Evolutionary conservation across 257 asterid genomes (phyloP), one percentile per base, ranked within the genome.

Genomic region (Solanum virginianum): DNA sequence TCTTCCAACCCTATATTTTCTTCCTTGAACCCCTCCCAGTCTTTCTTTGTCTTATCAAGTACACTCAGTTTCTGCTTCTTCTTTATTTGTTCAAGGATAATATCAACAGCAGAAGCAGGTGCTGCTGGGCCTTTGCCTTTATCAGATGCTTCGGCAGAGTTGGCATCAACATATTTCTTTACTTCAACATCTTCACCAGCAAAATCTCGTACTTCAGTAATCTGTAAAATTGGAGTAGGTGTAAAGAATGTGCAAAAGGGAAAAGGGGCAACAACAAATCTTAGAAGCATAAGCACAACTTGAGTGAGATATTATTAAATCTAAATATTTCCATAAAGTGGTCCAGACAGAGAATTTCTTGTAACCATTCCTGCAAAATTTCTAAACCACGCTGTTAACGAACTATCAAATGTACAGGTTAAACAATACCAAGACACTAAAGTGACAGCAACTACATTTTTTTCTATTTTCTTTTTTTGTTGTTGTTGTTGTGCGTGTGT

Each of bases 21-120:
- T 2, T 87, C 99, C 91, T 96, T 96, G 93, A 89, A 96, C 89
- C 93, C 99, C 12, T 96, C 98, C 98, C 99, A 96, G 88, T 95
- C 99, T 89, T 92, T 94, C 91, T 94, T 96, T 17, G 99, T 92
- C 94, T 96, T 96, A 70, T 96, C 99, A 32, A 96, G 97, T 39
- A 95, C 99, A 54, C 97, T 95, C 8, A 96, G 97, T 87, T 94
- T 96, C 36, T 91, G 93, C 87, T 96, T 96, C 98, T 96, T 95
- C 85, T 87, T 96, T 7, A 96, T 95, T 88, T 96, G 99, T 83
- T 96, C 99, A 82, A 96, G 93, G 85, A 95, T 89, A 32, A 94
- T 96, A 66, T 96, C 99, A 49, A 96, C 98, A 8, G 98, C 98
- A 74, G 97, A 96, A 62, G 92, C 26, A 43, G 95, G 47, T 57